These are phyloP conservation scores for Solanum sejunctum DNA, from an alignment of 257 asterid genomes.

Conservation along the genomic window DNA sequence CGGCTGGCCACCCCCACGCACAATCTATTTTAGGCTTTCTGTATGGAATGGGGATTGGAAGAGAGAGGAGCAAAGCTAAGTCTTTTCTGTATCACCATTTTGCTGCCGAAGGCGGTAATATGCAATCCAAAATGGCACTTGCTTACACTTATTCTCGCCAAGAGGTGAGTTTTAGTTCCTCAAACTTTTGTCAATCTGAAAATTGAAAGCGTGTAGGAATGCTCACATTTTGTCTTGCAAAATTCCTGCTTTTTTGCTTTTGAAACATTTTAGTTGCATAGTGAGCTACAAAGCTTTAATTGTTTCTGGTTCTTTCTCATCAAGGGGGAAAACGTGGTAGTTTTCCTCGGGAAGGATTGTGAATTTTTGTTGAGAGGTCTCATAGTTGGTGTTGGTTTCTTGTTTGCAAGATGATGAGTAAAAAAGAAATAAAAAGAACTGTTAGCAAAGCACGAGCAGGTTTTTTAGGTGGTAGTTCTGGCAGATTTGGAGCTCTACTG, in stretches of 20 bases:
- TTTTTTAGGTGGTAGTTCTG: not conserved
- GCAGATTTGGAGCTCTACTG: not conserved
- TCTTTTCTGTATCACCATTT: constrained; percentile 63
- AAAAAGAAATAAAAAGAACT: not conserved
- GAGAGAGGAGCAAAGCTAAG: constrained; percentile 63
- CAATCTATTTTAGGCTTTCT: constrained; percentile 80
- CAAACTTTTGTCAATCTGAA: not conserved
- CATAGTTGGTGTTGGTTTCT: not conserved
- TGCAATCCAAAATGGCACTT: constrained; percentile 91
- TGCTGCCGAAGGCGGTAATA: constrained; percentile 81
- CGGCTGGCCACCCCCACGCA: constrained; percentile 61
- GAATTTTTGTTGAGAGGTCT: not conserved
- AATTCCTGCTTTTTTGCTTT: not conserved
- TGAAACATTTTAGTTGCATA: not conserved
- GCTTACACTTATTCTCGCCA: constrained; percentile 83
- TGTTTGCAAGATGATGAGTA: not conserved
- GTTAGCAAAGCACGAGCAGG: not conserved
- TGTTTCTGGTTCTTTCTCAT: not conserved
- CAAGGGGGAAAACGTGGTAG: not conserved
- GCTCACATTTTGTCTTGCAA: not conserved
- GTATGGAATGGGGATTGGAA: constrained; percentile 71
- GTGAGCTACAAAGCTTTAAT: not conserved
- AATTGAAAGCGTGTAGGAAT: not conserved
- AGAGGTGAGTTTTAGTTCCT: constrained; percentile 35
- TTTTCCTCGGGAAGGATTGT: not conserved